Evolutionary conservation across 2,329 filamentous ascomycete species (phyloP).

Genomic region (Pseudogymnoascus sp.): DNA sequence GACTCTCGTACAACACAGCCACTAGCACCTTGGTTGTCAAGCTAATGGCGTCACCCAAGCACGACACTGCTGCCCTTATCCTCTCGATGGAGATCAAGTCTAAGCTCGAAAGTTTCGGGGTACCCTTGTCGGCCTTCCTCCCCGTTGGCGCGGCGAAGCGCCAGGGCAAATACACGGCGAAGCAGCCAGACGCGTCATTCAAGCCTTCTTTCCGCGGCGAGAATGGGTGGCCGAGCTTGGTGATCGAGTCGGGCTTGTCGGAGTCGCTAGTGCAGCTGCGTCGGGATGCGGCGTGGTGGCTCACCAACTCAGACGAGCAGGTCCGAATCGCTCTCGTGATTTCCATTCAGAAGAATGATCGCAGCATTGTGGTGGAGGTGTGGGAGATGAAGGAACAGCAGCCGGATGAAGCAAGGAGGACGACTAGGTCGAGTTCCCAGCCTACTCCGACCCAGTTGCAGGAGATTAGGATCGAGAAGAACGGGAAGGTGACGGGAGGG

Average conservation of each 20-base stretch:
- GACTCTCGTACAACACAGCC: neutral
- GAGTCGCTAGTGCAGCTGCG: neutral
- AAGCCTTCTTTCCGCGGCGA: neutral
- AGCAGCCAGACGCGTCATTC: neutral
- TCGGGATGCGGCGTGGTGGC: neutral
- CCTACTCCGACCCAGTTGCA: neutral
- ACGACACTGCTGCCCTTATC: neutral
- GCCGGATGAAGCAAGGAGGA: slow-evolving; percentile 20
- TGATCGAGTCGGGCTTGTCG: neutral
- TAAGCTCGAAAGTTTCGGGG: neutral
- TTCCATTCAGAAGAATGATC: slow-evolving; percentile 20
- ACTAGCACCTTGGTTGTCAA: neutral
- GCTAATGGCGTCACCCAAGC: neutral
- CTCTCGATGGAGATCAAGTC: neutral
- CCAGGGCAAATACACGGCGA: neutral
- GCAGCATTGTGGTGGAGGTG: slow-evolving; percentile 29
- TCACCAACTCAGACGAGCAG: neutral
- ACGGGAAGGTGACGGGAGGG: neutral
- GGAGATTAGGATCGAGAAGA: neutral
- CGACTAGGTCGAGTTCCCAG: slow-evolving; percentile 22
- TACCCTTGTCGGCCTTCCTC: neutral
- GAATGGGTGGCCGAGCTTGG: neutral
- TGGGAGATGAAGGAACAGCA: slow-evolving; percentile 19
- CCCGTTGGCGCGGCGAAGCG: neutral
- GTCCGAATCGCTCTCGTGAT: neutral